Evolutionary conservation across 73 alveolate genomes (phyloP), one percentile per base, ranked within the genome.

Genomic region (Paramecium biaurelia): DNA sequence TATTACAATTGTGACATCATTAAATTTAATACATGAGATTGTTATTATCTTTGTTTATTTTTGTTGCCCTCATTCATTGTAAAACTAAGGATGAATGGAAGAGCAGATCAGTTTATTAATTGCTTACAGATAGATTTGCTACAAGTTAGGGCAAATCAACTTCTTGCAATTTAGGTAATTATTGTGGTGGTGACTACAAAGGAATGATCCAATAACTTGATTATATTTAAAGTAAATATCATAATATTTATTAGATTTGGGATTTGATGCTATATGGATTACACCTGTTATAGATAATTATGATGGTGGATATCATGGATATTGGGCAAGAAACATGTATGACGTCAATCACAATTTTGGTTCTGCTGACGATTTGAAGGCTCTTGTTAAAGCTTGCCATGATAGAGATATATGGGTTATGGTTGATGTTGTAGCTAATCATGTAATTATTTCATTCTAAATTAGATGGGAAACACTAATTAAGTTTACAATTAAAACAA

Each of bases 391-490:
- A 28, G 98, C 95, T 7, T 96, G 98, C 56, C 99, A 98, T 86
- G 34, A 70, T 34, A 96, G 92, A 72, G 86, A 96, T 63, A 98
- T 98, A 85, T 98, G 99, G 98, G 98, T 98, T 76, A 98, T 98
- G 97, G 92, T 98, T 14, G 99, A 98, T 56, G 98, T 98, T 84
- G 99, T 98, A 7, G 98, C 99, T 79, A 98, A 98, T 89, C 99
- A 98, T 94, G 84, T 63, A 63, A 26, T 1, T 53, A 18, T 35
- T 96, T 20, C 94, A 95, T 1, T 6, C 85, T 95, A 79, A 15
- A 18, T 8, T 42, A 79, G 90, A 89, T 89, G 94, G 94, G 94
- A 57, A 89, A 89, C 42, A 89, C 94, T 53, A 98, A 94, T 79
- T 37, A 70, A 26, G 97, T 93, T 85, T 97, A 70, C 92, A 30